These are phyloP conservation scores for Luvunga scandens DNA, from an alignment of 345 rosid genomes.

Conservation along the genomic window DNA sequence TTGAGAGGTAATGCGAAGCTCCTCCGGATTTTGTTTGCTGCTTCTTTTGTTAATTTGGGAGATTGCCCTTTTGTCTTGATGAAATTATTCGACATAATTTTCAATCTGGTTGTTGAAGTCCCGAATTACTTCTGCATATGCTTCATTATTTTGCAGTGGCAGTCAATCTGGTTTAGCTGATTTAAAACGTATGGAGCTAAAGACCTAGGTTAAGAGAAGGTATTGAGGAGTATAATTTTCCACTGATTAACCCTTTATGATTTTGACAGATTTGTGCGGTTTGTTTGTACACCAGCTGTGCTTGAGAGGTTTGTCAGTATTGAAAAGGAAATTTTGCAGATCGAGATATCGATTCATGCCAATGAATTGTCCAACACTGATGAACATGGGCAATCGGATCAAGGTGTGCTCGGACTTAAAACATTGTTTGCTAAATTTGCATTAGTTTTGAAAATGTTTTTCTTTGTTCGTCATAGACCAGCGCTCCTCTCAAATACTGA, in stretches of 20 bases:
- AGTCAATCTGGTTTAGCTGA: not conserved
- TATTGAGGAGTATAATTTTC: not conserved
- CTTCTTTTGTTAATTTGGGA: not conserved
- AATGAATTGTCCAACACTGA: conserved; percentile 38
- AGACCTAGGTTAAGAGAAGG: not conserved
- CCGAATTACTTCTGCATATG: not conserved
- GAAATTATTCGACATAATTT: not conserved
- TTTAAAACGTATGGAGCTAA: not conserved
- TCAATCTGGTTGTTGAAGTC: not conserved
- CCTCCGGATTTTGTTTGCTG: not conserved
- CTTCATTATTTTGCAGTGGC: not conserved
- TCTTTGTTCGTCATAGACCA: not conserved
- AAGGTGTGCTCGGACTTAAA: conserved; percentile 37
- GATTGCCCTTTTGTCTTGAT: not conserved
- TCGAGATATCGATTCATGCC: conserved; percentile 60
- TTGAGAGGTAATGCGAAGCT: conserved; percentile 51
- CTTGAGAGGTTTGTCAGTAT: conserved; percentile 77
- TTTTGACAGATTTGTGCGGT: conserved; percentile 67
- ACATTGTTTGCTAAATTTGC: not conserved
- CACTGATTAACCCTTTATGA: not conserved
- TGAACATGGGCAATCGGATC: conserved; percentile 30
- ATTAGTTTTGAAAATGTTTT: not conserved
- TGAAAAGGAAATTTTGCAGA: conserved; percentile 77
- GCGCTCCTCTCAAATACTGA: not conserved
- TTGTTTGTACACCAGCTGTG: conserved; percentile 81